Conservation (phyloP, 805 yeast species). For the Schwanniomyces vanrijiae region DNA sequence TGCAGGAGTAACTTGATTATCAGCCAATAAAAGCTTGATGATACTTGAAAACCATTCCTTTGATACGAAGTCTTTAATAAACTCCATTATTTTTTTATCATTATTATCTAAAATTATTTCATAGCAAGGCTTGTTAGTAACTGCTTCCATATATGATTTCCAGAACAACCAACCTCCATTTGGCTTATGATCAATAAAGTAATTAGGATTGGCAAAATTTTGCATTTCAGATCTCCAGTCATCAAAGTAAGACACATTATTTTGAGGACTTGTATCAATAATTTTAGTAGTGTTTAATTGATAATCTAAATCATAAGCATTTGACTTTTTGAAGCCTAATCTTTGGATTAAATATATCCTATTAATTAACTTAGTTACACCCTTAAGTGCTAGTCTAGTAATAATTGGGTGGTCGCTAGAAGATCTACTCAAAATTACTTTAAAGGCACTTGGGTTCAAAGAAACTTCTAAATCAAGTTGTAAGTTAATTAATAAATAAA, state of each 20-base stretch:
- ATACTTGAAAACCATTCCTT: constrained; percentile 60
- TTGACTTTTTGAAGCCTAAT: constrained; percentile 47
- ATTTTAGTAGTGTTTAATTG: constrained; percentile 33
- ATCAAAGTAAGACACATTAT: constrained; percentile 34
- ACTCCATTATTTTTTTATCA: constrained; percentile 44
- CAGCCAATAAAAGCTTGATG: constrained; percentile 54
- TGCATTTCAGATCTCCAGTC: constrained; percentile 53
- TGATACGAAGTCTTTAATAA: constrained; percentile 46
- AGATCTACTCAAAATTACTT: constrained; percentile 46
- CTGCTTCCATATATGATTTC: constrained; percentile 56
- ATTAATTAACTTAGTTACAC: constrained; percentile 53
- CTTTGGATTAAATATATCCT: constrained; percentile 46
- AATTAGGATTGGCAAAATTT: constrained; percentile 46
- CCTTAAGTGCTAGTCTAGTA: constrained; percentile 58
- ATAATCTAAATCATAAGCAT: constrained; percentile 39
- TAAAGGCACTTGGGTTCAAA: constrained; percentile 38
- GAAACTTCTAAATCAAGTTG: constrained; percentile 55
- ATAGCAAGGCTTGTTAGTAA: constrained; percentile 30
- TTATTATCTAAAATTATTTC: constrained; percentile 30
- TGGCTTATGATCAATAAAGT: constrained; percentile 57
- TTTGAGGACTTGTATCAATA: constrained; percentile 42
- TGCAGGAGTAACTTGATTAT: constrained; percentile 66
- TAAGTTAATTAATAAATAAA: constrained; percentile 50
- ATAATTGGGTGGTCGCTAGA: constrained; percentile 68
- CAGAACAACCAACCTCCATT: constrained; percentile 74